Evolutionary conservation across 2,329 filamentous ascomycete genomes (phyloP).

Genomic region (Sporothrix schenckii): DNA sequence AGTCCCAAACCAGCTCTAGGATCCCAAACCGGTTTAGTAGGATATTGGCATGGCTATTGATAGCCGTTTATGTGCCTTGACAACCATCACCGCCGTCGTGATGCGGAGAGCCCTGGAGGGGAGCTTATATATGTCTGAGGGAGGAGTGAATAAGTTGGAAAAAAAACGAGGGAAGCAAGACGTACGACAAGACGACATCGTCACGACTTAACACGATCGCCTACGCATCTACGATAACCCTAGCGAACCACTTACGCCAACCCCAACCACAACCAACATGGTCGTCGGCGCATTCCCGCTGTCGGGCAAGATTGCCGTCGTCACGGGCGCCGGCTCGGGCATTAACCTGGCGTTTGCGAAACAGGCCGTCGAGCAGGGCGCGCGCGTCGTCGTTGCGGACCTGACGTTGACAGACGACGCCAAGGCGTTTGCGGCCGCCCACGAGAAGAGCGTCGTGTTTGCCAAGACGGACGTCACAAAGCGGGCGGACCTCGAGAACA

Average conservation of each 20-base stretch:
- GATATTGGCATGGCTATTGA: conserved; percentile 12
- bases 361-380: conserved; percentile 23
- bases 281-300: conserved; percentile 19
- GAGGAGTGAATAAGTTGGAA: neutral
- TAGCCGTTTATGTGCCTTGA: neutral
- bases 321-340: conserved; percentile 29
- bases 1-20: neutral
- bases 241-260: neutral
- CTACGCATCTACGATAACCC: neutral
- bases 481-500: conserved; percentile 19
- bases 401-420: conserved; percentile 19
- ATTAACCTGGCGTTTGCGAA: conserved; percentile 29
- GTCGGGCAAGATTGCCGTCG: conserved; percentile 26
- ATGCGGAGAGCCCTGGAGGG: neutral
- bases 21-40: neutral
- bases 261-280: neutral
- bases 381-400: conserved; percentile 22
- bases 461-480: conserved; percentile 19
- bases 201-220: neutral
- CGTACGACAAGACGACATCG: neutral
- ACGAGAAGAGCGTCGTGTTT: conserved; percentile 5
- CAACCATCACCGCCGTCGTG: neutral
- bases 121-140: neutral
- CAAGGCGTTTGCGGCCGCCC: neutral
- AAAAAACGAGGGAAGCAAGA: neutral